Evolutionary conservation across 2,329 filamentous ascomycete species (phyloP).

Genomic region (Alternaria atra): DNA sequence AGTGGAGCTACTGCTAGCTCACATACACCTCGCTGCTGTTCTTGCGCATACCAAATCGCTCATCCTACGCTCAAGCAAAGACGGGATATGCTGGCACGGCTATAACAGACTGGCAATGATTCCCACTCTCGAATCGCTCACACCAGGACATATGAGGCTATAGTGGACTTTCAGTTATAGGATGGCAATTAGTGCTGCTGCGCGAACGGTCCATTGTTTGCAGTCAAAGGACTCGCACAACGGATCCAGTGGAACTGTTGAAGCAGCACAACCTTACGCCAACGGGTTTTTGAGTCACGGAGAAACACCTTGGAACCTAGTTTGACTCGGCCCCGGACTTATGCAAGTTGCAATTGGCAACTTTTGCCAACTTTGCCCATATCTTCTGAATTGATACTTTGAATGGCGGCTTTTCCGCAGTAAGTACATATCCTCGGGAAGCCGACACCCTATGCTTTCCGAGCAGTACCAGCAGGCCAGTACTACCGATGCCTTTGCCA

Average conservation of each 20-base stretch:
- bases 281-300: constrained; percentile 21
- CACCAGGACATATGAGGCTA: constrained; percentile 8
- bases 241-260: constrained; percentile 43
- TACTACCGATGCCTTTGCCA: neutral
- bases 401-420: neutral
- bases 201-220: constrained; percentile 15
- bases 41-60: neutral
- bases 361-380: constrained; percentile 1
- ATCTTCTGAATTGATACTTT: constrained; percentile 3
- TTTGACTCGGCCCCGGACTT: constrained; percentile 11
- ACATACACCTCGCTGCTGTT: constrained; percentile 3
- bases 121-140: neutral
- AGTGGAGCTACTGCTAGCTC: constrained; percentile 4
- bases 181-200: constrained; percentile 9
- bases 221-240: constrained; percentile 39
- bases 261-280: constrained; percentile 34
- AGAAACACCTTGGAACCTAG: constrained; percentile 3
- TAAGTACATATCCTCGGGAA: neutral
- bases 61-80: neutral
- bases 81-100: constrained; percentile 4
- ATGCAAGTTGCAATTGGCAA: constrained; percentile 2
- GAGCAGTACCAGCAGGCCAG: neutral
- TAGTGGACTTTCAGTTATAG: constrained; percentile 12
- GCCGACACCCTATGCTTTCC: neutral
- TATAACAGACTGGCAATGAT: neutral